Evolutionary conservation across 345 rosid genomes (phyloP), one percentile per base, ranked within the genome.

Genomic region (Citrus inodora): DNA sequence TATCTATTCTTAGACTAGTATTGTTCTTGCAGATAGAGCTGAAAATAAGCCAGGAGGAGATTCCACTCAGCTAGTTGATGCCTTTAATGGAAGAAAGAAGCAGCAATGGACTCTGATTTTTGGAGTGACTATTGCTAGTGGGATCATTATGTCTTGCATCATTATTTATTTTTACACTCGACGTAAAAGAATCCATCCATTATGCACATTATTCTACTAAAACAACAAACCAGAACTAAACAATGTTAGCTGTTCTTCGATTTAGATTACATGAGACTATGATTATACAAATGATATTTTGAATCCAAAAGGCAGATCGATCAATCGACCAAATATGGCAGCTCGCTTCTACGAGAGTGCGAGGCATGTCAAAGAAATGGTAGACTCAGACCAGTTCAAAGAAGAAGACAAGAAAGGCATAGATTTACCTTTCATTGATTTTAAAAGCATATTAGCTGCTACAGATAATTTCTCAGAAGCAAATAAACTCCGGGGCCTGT

Each of bases 391-490:
- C 7, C 71, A 76, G 17, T 80, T 86, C 25, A 79, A 32, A 8
- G 88, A 85, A 59, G 87, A 86, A 33, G 84, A 85, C 40, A 85
- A 76, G 64, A 83, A 84, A 64, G 84, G 75, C 37, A 82, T 90
- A 74, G 91, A 86, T 42, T 79, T 88, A 11, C 91, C 87, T 22
- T 81, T 82, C 74, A 75, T 87, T 27, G 81, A 80, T 33, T 74
- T 89, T 30, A 85, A 85, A 22, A 65, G 69, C 73, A 86, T 90
- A 68, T 7, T 86, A 75, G 85, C 75, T 62, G 89, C 90, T 24
- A 87, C 94, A 2, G 83, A 86, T 67, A 81, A 81, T 74, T 90
- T 90, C 71, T 85, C 88, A 0, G 82, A 82, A 11, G 75, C 74
- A 38, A 90, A 88, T 79, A 86, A 79, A 81, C 89, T 28, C 3